Evolutionary conservation across 495 filamentous ascomycete species (phyloP).

Genomic region (Podospora pseudoanserina): DNA sequence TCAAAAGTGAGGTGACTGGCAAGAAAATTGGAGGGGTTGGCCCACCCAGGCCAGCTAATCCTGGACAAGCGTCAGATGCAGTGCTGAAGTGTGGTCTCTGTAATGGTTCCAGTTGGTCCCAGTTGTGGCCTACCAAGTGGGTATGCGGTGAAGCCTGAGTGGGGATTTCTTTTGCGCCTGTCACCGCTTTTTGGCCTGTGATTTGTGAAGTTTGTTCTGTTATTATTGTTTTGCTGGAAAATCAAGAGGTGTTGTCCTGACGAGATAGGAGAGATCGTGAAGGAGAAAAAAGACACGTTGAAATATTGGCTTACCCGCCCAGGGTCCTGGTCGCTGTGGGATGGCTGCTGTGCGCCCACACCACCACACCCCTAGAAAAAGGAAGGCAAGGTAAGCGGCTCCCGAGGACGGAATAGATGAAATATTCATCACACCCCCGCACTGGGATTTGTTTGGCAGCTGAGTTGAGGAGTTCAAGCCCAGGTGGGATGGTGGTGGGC

Average conservation of each 20-base stretch:
- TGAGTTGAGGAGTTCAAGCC: neutral
- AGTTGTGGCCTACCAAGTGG: conserved; percentile 2
- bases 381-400: neutral
- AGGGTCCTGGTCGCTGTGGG: neutral
- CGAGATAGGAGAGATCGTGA: neutral
- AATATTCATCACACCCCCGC: neutral
- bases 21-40: conserved; percentile 2
- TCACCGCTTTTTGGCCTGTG: neutral
- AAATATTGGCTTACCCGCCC: neutral
- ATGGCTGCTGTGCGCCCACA: neutral
- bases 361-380: neutral
- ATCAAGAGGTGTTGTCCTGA: neutral
- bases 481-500: neutral
- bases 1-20: conserved; percentile 3
- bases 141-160: conserved; percentile 2
- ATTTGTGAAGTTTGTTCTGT: neutral
- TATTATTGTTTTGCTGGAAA: neutral
- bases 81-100: neutral
- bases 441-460: neutral
- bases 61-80: neutral
- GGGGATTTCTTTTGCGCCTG: neutral
- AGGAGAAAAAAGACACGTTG: neutral
- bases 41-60: neutral
- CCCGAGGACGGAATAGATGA: neutral
- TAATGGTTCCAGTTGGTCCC: neutral